Evolutionary conservation across 2,329 filamentous ascomycete species (phyloP).

Genomic region (Apiospora aurea): DNA sequence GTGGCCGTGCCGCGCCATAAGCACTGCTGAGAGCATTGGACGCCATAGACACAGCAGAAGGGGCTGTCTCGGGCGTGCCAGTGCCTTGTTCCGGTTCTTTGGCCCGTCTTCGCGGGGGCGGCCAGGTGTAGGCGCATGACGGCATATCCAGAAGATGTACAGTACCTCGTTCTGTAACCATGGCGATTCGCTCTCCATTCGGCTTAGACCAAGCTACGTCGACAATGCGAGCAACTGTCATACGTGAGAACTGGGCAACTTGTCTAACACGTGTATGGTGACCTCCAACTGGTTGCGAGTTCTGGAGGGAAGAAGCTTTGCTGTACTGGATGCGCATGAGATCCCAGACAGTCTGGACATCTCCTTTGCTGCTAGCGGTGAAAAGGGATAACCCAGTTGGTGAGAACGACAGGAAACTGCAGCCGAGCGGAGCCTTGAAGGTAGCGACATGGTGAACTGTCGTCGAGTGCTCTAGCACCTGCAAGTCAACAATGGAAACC

Average conservation of each 20-base stretch:
- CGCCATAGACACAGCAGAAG: constrained; percentile 70
- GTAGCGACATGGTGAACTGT: constrained; percentile 71
- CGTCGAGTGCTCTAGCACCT: constrained; percentile 60
- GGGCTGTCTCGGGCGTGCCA: constrained; percentile 56
- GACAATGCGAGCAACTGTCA: constrained; percentile 90
- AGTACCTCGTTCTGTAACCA: constrained; percentile 94
- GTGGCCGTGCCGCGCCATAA: constrained; percentile 70
- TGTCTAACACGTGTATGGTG: constrained; percentile 74
- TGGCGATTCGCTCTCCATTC: constrained; percentile 81
- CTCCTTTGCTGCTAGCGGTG: constrained; percentile 83
- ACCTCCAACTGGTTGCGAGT: constrained; percentile 53
- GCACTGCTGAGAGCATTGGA: constrained; percentile 75
- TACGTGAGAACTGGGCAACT: constrained; percentile 85
- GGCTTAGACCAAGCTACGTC: constrained; percentile 89
- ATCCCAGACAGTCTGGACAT: constrained; percentile 84
- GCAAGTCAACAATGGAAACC: constrained; percentile 77
- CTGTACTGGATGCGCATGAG: constrained; percentile 71
- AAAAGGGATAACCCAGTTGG: constrained; percentile 77
- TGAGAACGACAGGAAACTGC: constrained; percentile 82
- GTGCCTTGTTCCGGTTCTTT: constrained; percentile 52
- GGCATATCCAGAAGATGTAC: constrained; percentile 92
- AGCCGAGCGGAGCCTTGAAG: constrained; percentile 75
- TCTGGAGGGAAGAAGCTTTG: constrained; percentile 66
- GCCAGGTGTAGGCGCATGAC: constrained; percentile 84
- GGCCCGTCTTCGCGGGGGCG: constrained; percentile 68